Conservation (phyloP, 306 rosid genomes). For the Cucumis cinereus region DNA sequence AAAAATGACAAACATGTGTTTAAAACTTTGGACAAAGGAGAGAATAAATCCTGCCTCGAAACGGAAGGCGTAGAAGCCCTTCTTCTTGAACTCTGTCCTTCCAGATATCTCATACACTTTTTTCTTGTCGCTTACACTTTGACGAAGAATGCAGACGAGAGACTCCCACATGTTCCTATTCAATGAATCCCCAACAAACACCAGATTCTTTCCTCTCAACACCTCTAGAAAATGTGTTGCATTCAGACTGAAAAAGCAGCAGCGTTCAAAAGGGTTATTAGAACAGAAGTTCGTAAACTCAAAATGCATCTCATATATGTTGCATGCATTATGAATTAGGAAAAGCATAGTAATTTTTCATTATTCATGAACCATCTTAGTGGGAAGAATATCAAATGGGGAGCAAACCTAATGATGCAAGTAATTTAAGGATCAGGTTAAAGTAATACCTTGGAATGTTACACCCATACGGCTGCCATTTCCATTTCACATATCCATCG, state of each 20-base stretch:
- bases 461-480: conserved; percentile 83
- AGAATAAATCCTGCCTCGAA: conserved; percentile 65
- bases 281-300: background rate
- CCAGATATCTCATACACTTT: conserved; percentile 76
- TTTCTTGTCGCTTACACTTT: conserved; percentile 39
- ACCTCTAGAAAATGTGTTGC: conserved; percentile 82
- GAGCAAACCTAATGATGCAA: background rate
- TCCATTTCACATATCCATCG: conserved; percentile 61
- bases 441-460: conserved; percentile 57
- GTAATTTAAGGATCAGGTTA: background rate
- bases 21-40: background rate
- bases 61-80: conserved; percentile 62
- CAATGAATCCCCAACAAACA: conserved; percentile 89
- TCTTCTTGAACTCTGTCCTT: conserved; percentile 67
- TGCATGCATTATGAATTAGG: background rate
- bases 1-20: background rate
- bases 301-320: background rate
- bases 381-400: too few species aligned
- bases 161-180: conserved; percentile 99
- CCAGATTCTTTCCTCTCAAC: conserved; percentile 63
- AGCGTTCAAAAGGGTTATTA: background rate
- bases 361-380: background rate
- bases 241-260: conserved; percentile 45
- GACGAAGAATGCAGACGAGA: conserved; percentile 68
- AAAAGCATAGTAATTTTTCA: background rate